Percentiles rank a stretch among this genome's conserved stretches.
phyloP scores from a whole-genome alignment of 176 grass and related monocot genomes.

The Carex scoparia region DNA sequence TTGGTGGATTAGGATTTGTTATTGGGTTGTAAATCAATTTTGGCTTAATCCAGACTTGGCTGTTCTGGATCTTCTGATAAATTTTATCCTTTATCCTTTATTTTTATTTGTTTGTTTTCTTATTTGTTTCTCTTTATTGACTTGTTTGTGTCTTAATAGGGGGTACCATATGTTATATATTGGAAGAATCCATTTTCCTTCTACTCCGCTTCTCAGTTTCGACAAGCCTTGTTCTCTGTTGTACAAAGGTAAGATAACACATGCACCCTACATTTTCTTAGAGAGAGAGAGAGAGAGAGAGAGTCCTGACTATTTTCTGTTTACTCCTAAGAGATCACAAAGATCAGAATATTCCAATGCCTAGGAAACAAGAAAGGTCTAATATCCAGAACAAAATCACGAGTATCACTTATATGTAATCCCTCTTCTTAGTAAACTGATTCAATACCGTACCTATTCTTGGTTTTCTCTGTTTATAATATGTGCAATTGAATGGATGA shows the following conservation, averaged over 20 bases:
- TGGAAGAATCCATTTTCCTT: slow-evolving; percentile 90
- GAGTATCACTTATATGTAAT: background rate
- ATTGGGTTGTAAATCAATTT: slow-evolving; percentile 1
- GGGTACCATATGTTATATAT: slow-evolving; percentile 97
- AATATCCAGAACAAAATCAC: background rate
- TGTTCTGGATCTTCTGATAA: slow-evolving; percentile 1
- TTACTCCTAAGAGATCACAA: background rate
- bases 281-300: too few species aligned
- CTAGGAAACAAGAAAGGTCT: background rate
- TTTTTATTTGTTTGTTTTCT: background rate
- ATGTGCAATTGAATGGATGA: background rate
- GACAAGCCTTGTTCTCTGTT: slow-evolving; percentile 79
- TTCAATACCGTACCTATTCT: background rate
- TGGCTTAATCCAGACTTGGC: background rate
- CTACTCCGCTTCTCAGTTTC: slow-evolving; percentile 91
- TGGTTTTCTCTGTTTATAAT: background rate
- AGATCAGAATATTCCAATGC: background rate
- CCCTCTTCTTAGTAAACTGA: background rate
- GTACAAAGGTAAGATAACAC: slow-evolving; percentile 69
- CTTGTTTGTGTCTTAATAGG: slow-evolving; percentile 46
- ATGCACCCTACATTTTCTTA: background rate
- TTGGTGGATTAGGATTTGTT: slow-evolving; percentile 1
- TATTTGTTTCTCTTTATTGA: background rate
- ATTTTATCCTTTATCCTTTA: background rate
- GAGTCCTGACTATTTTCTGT: background rate